Evolutionary conservation across 2,329 filamentous ascomycete genomes (phyloP), one percentile per base, ranked within the genome.

Genomic region (Arachnomyces sp.): DNA sequence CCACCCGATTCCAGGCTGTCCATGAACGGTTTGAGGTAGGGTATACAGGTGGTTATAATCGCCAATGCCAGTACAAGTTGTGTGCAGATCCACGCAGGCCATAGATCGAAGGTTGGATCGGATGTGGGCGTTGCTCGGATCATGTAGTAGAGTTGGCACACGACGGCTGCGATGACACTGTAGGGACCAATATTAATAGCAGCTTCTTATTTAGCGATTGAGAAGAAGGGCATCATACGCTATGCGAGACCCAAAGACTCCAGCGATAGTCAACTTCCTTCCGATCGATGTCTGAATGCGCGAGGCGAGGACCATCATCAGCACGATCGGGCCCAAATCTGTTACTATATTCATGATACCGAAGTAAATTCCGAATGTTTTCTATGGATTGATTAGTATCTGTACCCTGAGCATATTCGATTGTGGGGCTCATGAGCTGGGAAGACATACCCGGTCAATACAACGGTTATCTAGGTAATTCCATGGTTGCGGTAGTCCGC

Each of bases 11-110:
- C 55, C n/a, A 56, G 47, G 3, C 50, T 49, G 28, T 56, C 48
- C 47, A 59, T 49, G 34, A 57, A 54, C 2, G 54, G 44, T 25
- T 53, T 56, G 17, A 52, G 49, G 40, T 56, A 58, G 1, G 54
- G 51, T 12, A 58, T 45, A 36, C 51, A 55, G 7, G 52, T 52
- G 11, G 55, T 56, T 5, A 54, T 38, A 11, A 57, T 54, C 3
- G 48, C 49, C 28, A 57, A 43, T 12, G 50, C 48, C 33, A 52
- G 51, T 3, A 57, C 42, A 7, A 50, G 36, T 38, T 56, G 52
- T 8, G 49, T 52, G 45, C 53, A 51, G 7, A 56, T 42, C 7
- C 49, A 34, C 11, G 51, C 52, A 5, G 41, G 53, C 54, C 54
- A 59, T 43, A 50, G 54, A 18, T 54, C 52, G n/a, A 58, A 49